A percentile compares a stretch with the other conserved stretches of the same genome.
Evolutionary conservation across 2,329 filamentous ascomycete species (phyloP).

Genomic region (Penicillium janthinellum): DNA sequence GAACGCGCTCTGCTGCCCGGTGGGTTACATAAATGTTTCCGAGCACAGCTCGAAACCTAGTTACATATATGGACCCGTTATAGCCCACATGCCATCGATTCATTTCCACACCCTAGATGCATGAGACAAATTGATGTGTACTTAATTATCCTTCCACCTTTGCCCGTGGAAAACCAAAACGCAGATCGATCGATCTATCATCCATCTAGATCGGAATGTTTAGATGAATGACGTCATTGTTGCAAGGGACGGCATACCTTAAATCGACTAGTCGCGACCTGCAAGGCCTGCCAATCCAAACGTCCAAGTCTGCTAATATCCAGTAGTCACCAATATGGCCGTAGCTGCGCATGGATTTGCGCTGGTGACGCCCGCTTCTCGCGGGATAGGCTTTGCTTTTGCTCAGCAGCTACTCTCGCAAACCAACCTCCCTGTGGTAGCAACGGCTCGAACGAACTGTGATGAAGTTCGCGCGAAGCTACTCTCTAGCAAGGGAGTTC

Average conservation of each 20-base stretch:
- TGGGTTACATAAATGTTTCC: no score
- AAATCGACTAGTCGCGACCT: not conserved
- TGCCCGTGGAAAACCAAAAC: no score
- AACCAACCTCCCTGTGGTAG: conserved; percentile 60
- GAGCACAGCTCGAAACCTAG: no score
- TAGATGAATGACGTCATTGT: not conserved
- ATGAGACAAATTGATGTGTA: no score
- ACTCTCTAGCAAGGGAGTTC: conserved; percentile 52
- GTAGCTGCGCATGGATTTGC: conserved; percentile 29
- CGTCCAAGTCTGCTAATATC: not conserved
- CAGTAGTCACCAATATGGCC: conserved; percentile 6
- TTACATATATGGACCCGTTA: no score
- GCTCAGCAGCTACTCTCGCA: conserved; percentile 60
- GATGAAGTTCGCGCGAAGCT: conserved; percentile 53
- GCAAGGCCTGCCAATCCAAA: not conserved
- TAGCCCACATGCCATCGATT: no score
- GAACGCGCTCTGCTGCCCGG: no score
- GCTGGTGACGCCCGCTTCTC: conserved; percentile 58
- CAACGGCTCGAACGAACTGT: conserved; percentile 60
- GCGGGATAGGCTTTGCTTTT: conserved; percentile 65
- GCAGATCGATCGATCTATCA: not conserved
- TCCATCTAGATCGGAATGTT: not conserved
- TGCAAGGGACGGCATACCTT: not conserved
- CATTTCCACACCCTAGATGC: no score
- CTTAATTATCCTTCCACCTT: no score